phyloP scores from a whole-genome alignment of 179 eudicot species.

The Spergularia azorica region DNA sequence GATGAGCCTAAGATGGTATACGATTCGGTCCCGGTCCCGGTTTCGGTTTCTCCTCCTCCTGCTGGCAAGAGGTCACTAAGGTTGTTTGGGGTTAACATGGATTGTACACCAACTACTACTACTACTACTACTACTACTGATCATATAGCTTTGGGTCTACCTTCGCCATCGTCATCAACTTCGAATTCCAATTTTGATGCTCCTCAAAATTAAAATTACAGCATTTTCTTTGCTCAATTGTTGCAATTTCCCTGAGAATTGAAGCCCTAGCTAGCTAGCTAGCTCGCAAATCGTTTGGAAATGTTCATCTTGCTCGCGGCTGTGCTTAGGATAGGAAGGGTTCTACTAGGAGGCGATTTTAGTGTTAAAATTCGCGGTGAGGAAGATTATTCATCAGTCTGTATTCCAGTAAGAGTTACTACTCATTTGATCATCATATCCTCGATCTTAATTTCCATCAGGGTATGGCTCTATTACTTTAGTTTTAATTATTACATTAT shows the following conservation, averaged over 20 bases:
- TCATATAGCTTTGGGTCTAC: no score
- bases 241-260: background rate
- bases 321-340: background rate
- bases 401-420: background rate
- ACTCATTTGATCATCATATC: background rate
- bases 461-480: slow-evolving; percentile 10
- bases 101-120: background rate
- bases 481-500: background rate
- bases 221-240: background rate
- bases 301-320: no score
- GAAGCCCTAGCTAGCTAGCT: slow-evolving; percentile 10
- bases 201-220: background rate
- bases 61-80: slow-evolving; percentile 43
- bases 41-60: slow-evolving; percentile 55
- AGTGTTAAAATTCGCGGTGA: background rate
- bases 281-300: no score
- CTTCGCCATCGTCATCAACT: background rate
- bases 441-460: background rate
- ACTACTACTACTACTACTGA: no score
- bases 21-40: slow-evolving; percentile 79
- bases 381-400: background rate
- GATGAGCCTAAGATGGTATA: slow-evolving; percentile 42
- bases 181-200: slow-evolving; percentile 8
- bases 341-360: background rate
- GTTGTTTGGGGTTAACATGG: slow-evolving; percentile 26